These are phyloP conservation scores for Talaromyces albobiverticillius DNA, from an alignment of 2,329 filamentous ascomycete genomes.

Conservation along the genomic window DNA sequence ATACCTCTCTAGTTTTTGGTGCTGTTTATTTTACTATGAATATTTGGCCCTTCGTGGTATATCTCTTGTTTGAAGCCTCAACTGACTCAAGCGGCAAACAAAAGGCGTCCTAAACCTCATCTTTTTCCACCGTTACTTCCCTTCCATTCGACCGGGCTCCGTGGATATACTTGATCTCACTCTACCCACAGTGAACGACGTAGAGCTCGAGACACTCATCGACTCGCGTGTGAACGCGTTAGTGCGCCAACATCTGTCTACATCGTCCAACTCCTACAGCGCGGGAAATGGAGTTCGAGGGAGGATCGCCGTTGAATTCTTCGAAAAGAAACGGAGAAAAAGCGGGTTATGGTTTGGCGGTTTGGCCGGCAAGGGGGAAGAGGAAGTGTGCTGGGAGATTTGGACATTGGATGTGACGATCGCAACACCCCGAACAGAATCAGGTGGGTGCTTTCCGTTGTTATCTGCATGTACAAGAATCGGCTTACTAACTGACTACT, in stretches of 20 bases:
- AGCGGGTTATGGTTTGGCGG: constrained; percentile 65
- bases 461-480: neutral
- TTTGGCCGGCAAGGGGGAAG: constrained; percentile 63
- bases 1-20: constrained; percentile 3
- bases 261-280: constrained; percentile 51
- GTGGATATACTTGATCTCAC: constrained; percentile 89
- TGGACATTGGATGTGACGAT: constrained; percentile 96
- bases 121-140: constrained; percentile 98
- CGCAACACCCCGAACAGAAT: constrained; percentile 82
- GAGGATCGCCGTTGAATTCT: constrained; percentile 85
- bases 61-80: neutral
- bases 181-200: constrained; percentile 83
- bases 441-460: constrained; percentile 57
- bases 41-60: neutral
- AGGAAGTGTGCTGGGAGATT: constrained; percentile 95
- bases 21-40: neutral
- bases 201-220: constrained; percentile 88
- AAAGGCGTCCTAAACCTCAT: constrained; percentile 90
- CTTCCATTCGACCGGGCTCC: constrained; percentile 74
- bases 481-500: neutral
- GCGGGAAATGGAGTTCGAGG: constrained; percentile 63
- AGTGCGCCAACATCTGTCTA: constrained; percentile 69
- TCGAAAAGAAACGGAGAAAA: constrained; percentile 85
- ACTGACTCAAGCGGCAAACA: neutral
- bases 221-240: constrained; percentile 80